Evolutionary conservation across 768 basidiomycete species (phyloP).

Genomic region (Rhizopogon sp.): DNA sequence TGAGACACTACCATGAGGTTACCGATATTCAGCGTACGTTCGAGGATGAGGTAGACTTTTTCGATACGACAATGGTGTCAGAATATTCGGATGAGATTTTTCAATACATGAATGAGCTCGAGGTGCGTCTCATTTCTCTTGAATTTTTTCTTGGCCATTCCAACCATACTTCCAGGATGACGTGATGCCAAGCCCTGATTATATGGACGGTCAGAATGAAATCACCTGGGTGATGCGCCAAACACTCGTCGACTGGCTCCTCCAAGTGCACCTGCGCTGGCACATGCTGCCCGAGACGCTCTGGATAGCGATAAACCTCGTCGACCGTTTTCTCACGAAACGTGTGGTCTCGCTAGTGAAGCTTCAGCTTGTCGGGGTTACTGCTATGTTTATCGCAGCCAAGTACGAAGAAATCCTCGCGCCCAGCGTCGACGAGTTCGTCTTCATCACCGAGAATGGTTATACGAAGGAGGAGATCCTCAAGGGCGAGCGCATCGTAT

Average conservation of each 20-base stretch:
- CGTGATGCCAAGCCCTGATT: constrained; percentile 87
- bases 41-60: constrained; percentile 67
- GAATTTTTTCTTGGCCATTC: constrained; percentile 4
- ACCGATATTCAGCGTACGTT: constrained; percentile 56
- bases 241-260: constrained; percentile 95
- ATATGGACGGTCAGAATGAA: constrained; percentile 92
- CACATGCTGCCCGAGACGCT: constrained; percentile 99
- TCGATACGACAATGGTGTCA: constrained; percentile 89
- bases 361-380: constrained; percentile 95
- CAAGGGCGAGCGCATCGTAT: constrained; percentile 94
- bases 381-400: constrained; percentile 97
- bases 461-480: constrained; percentile 95
- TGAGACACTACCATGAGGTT: constrained; percentile 57
- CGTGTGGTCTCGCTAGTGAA: constrained; percentile 86
- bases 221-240: constrained; percentile 94
- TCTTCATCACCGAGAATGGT: constrained; percentile 95
- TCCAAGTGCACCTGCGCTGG: constrained; percentile 96
- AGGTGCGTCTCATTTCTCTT: constrained; percentile 47
- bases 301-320: constrained; percentile 98
- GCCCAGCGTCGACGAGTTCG: constrained; percentile 96
- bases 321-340: constrained; percentile 88
- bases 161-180: constrained; percentile 49
- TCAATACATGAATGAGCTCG: constrained; percentile 89
- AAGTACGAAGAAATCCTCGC: constrained; percentile 99
- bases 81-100: constrained; percentile 99